A percentile compares a stretch with the other conserved stretches of the same genome.
These are phyloP conservation scores for Fusarium coffeatum DNA, from an alignment of 2,329 filamentous ascomycete species.

Conservation along the genomic window DNA sequence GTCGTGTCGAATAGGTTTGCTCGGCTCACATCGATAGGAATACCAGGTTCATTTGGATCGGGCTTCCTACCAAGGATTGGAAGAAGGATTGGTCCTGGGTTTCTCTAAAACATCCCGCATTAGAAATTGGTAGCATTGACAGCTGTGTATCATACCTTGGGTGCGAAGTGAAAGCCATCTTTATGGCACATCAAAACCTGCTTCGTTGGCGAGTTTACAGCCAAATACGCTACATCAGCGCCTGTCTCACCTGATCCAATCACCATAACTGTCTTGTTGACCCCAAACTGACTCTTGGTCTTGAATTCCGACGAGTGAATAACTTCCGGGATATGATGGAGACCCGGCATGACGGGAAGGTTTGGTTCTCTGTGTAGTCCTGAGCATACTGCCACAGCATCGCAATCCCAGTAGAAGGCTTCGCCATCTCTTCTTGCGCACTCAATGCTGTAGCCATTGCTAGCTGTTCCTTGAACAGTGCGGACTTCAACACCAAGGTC, in stretches of 20 bases:
- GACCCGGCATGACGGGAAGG: conserved; percentile 1
- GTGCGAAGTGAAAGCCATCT: conserved; percentile 8
- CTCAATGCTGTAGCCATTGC: rapidly evolving
- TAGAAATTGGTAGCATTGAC: rapidly evolving
- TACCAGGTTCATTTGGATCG: background rate
- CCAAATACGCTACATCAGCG: background rate
- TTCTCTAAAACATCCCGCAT: background rate
- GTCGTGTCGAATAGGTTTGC: conserved; percentile 7
- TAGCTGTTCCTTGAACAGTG: background rate
- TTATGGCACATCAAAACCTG: conserved; percentile 2
- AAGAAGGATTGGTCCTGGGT: background rate
- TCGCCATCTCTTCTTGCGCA: background rate
- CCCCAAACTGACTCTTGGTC: background rate
- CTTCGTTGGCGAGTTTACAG: background rate
- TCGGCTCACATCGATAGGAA: conserved; percentile 5
- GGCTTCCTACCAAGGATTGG: background rate
- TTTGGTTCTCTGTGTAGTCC: conserved; percentile 22
- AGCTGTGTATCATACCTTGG: background rate
- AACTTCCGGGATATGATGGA: conserved; percentile 29
- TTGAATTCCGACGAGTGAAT: conserved; percentile 47
- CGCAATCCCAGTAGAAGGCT: background rate
- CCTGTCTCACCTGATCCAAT: background rate
- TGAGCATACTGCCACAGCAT: conserved; percentile 20
- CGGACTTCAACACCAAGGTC: background rate
- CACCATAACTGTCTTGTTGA: background rate